These are phyloP conservation scores for Arxiozyma heterogenica DNA, from an alignment of 1,139 yeast genomes.

Conservation along the genomic window DNA sequence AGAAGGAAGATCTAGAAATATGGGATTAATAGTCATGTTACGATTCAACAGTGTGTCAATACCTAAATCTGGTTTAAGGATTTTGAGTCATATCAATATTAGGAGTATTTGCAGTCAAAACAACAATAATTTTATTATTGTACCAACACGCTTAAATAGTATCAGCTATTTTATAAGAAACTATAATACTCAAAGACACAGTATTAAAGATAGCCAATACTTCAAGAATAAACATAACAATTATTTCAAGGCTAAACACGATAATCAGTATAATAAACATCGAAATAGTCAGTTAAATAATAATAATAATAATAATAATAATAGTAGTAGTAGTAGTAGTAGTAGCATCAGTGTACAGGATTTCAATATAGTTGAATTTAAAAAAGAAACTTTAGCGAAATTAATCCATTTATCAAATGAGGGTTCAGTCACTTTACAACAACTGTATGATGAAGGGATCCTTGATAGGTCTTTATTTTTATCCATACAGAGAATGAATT, in stretches of 20 bases:
- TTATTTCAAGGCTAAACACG: no score
- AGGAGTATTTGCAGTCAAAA: no score
- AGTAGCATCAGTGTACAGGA: slow-evolving; percentile 1
- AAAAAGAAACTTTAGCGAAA: slow-evolving; percentile 12
- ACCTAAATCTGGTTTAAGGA: background rate
- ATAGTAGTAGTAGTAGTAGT: no score
- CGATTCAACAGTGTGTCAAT: background rate
- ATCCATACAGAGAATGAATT: slow-evolving; percentile 39
- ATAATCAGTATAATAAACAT: no score
- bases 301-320: no score
- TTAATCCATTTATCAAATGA: slow-evolving; percentile 15
- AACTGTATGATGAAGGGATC: slow-evolving; percentile 21
- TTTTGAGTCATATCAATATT: background rate
- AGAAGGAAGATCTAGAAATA: no score
- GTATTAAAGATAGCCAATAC: background rate
- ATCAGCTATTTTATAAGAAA: no score
- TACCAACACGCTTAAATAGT: no score
- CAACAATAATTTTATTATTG: no score
- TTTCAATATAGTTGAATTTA: slow-evolving; percentile 9
- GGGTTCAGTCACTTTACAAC: slow-evolving; percentile 18
- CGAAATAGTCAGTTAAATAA: no score
- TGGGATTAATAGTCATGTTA: background rate
- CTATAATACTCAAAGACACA: background rate
- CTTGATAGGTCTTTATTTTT: slow-evolving; percentile 18
- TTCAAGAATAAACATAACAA: background rate